A percentile compares a stretch with the other conserved stretches of the same genome.
Conservation (phyloP, 192 early-diverging fungal genomes). For the Thoreauomyces humboldtii region DNA sequence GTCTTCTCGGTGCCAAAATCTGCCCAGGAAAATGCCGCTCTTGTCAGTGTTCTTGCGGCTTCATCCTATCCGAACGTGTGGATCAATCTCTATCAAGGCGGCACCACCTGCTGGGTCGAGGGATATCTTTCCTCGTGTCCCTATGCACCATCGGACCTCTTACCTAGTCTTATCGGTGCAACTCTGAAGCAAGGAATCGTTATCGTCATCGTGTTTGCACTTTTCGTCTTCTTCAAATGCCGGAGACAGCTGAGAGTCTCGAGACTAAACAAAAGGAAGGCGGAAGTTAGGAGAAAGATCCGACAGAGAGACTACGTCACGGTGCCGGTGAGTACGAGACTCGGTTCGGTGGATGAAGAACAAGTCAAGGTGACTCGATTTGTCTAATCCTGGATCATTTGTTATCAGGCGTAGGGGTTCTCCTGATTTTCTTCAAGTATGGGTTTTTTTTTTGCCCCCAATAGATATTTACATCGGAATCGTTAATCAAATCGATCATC, state of each 20-base stretch:
- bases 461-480: no score
- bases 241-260: constrained; percentile 17
- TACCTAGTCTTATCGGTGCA: constrained; percentile 19
- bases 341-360: no score
- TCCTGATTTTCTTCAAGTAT: no score
- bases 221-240: constrained; percentile 21
- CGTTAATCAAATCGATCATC: no score
- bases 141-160: constrained; percentile 10
- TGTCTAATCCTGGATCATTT: no score
- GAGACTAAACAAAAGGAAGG: constrained; percentile 6
- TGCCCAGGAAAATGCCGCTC: constrained; percentile 9
- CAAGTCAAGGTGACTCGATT: no score
- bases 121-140: constrained; percentile 12
- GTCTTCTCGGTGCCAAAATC: constrained; percentile 8
- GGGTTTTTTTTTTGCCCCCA: no score
- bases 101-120: constrained; percentile 18
- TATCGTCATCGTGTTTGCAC: constrained; percentile 14
- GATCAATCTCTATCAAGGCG: constrained; percentile 19
- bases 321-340: constrained; percentile 26
- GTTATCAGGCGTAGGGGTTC: no score
- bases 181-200: constrained; percentile 28
- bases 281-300: constrained; percentile 24
- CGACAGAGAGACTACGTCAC: constrained; percentile 7
- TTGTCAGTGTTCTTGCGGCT: not conserved
- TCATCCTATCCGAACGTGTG: not conserved